These are phyloP conservation scores for Clitopilus passeckerianus DNA, from an alignment of 768 basidiomycete genomes.

Conservation along the genomic window DNA sequence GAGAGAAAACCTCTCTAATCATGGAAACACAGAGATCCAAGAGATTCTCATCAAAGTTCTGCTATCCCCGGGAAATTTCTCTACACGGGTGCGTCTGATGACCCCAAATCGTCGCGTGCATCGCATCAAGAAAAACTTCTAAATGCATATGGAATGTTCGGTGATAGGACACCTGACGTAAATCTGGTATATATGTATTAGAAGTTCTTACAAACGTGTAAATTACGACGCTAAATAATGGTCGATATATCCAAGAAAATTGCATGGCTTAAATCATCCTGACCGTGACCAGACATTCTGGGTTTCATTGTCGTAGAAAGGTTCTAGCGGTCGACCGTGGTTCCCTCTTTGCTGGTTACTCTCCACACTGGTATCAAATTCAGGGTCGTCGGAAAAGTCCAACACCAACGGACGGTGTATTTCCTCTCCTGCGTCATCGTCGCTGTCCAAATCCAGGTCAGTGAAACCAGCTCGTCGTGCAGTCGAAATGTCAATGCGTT, in stretches of 20 bases:
- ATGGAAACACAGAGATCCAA: background rate
- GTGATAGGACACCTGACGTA: background rate
- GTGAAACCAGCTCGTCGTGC: conserved; percentile 65
- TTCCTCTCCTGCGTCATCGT: conserved; percentile 60
- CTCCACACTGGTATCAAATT: background rate
- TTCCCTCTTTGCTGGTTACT: conserved; percentile 15
- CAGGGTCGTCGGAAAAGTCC: conserved; percentile 28
- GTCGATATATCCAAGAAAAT: too few species aligned
- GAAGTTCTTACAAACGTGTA: background rate
- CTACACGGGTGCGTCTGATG: background rate
- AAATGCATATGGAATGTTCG: background rate
- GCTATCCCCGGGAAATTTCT: background rate
- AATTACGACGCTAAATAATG: background rate
- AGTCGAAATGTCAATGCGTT: conserved; percentile 77
- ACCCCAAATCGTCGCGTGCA: background rate
- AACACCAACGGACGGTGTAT: conserved; percentile 53
- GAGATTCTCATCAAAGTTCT: background rate
- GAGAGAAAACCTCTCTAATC: background rate
- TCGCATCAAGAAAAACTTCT: background rate
- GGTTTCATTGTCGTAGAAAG: conserved; percentile 49
- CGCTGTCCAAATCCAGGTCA: conserved; percentile 70
- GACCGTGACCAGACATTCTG: conserved; percentile 73
- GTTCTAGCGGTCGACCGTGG: conserved; percentile 41
- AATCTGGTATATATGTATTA: background rate
- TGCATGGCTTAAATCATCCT: conserved; percentile 27